Percentiles rank a stretch among this genome's conserved stretches.
phyloP scores from a whole-genome alignment of 805 yeast genomes.

The Pichia ethanolica region DNA sequence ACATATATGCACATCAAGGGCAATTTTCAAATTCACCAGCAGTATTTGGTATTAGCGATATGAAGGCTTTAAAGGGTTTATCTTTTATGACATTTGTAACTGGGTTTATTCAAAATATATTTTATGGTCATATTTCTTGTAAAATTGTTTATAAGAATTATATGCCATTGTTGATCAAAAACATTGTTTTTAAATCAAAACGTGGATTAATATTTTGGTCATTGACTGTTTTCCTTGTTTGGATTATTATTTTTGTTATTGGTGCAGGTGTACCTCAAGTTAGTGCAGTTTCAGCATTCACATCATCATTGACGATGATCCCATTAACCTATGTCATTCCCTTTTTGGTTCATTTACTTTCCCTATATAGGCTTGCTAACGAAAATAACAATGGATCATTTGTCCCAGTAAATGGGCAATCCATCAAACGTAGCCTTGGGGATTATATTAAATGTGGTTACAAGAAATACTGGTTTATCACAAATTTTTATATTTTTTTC shows the following conservation, averaged over 20 bases:
- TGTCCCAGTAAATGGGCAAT: slow-evolving; percentile 1
- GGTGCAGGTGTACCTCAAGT: slow-evolving; percentile 23
- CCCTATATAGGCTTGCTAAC: slow-evolving; percentile 8
- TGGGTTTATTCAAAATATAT: slow-evolving; percentile 36
- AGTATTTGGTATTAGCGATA: slow-evolving; percentile 33
- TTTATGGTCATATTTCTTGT: slow-evolving; percentile 40
- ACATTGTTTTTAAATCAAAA: slow-evolving; percentile 28
- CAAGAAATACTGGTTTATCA: slow-evolving; percentile 11
- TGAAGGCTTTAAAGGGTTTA: slow-evolving; percentile 27
- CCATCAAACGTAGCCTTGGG: not conserved
- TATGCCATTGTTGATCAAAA: slow-evolving; percentile 26
- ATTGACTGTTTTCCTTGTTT: slow-evolving; percentile 10
- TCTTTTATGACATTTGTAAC: slow-evolving; percentile 31
- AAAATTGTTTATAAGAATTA: slow-evolving; percentile 38
- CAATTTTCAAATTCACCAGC: slow-evolving; percentile 38
- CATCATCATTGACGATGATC: slow-evolving; percentile 21
- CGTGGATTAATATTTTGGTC: slow-evolving; percentile 22
- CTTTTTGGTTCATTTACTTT: slow-evolving; percentile 16
- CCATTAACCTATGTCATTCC: slow-evolving; percentile 24
- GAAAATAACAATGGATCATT: not conserved
- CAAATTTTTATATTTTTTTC: slow-evolving; percentile 17
- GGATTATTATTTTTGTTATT: slow-evolving; percentile 12
- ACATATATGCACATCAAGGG: slow-evolving; percentile 38
- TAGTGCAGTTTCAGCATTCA: slow-evolving; percentile 18
- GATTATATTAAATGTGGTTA: slow-evolving; percentile 14